A percentile compares a stretch with the other conserved stretches of the same genome.
phyloP scores from a whole-genome alignment of 768 basidiomycete species.

The Coprinopsis strossmayeri region DNA sequence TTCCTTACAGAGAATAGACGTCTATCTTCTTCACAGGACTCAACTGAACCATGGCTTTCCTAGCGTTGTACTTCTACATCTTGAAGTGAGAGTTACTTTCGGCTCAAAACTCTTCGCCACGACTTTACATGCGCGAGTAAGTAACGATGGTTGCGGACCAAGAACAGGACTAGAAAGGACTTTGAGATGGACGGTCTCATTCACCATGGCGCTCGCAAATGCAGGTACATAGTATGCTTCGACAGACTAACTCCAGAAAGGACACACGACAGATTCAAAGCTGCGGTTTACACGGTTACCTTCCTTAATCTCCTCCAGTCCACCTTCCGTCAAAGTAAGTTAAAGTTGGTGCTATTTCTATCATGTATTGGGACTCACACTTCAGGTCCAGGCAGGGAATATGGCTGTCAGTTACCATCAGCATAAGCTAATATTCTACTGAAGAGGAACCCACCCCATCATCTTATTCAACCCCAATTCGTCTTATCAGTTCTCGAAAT shows the following conservation, averaged over 20 bases:
- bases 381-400: slow-evolving; percentile 35
- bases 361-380: slow-evolving; percentile 22
- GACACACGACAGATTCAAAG: not conserved
- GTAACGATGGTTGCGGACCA: too few relatives aligned
- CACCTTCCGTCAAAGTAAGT: not conserved
- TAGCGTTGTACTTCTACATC: not conserved
- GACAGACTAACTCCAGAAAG: not conserved
- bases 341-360: not conserved
- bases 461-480: not conserved
- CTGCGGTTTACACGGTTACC: not conserved
- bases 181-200: too few relatives aligned
- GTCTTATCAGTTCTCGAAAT: not conserved
- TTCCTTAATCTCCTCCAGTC: slow-evolving; percentile 1
- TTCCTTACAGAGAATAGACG: slow-evolving; percentile 2
- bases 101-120: too few relatives aligned
- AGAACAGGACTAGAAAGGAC: too few relatives aligned
- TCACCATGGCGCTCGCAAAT: too few relatives aligned
- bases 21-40: not conserved
- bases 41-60: not conserved
- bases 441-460: not conserved
- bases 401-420: slow-evolving; percentile 16
- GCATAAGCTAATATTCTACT: not conserved
- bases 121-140: too few relatives aligned
- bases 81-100: too few relatives aligned
- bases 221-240: not conserved